Conservation (phyloP, 257 asterid genomes). For the Ilex asprella region DNA sequence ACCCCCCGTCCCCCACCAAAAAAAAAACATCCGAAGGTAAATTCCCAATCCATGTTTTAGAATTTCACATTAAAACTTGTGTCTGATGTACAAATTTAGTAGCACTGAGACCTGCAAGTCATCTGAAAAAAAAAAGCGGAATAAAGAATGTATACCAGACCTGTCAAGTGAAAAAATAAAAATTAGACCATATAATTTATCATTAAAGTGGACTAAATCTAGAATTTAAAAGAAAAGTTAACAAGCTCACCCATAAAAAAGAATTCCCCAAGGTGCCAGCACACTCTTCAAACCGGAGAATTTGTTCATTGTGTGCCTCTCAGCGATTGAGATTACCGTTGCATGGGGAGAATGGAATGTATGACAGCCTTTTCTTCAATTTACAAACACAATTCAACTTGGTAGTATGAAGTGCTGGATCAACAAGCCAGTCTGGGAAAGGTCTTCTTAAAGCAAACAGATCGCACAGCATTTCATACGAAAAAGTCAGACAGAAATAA, state of each 20-base stretch:
- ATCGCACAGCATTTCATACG: not conserved
- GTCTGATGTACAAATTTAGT: slow-evolving; percentile 24
- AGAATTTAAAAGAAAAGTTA: slow-evolving; percentile 7
- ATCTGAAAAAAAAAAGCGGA: slow-evolving; percentile 8
- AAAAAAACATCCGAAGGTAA: not conserved
- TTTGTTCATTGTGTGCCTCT: not conserved
- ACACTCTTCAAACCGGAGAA: slow-evolving; percentile 13
- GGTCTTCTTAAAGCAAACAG: too few relatives aligned
- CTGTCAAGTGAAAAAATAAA: not conserved
- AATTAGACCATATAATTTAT: not conserved
- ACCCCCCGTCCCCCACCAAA: too few relatives aligned
- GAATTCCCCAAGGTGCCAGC: slow-evolving; percentile 22
- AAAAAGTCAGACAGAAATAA: not conserved
- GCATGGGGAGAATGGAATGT: not conserved
- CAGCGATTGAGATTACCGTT: not conserved
- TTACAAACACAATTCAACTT: not conserved
- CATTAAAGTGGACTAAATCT: not conserved
- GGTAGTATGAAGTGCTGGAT: too few relatives aligned
- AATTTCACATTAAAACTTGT: not conserved
- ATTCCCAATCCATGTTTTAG: not conserved
- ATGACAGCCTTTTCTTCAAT: not conserved
- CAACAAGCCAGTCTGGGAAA: too few relatives aligned
- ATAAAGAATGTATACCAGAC: slow-evolving; percentile 8
- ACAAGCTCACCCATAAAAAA: slow-evolving; percentile 26
- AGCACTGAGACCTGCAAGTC: slow-evolving; percentile 16